phyloP scores from a whole-genome alignment of 352 stramenopile species.

The Pythium phragmitis region DNA sequence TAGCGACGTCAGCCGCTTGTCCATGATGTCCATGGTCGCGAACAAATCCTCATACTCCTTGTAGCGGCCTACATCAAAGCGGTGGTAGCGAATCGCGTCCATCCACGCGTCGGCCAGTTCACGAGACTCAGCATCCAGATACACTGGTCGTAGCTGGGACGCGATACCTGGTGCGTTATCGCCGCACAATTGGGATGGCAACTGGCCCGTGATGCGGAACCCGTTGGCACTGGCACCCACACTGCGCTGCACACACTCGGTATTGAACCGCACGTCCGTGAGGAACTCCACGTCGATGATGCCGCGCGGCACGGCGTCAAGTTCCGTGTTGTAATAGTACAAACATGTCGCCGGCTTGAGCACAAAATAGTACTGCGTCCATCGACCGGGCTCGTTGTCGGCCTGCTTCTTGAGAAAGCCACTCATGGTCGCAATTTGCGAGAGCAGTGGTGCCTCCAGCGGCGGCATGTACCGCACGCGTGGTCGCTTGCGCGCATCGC shows the following conservation, averaged over 20 bases:
- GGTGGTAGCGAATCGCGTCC: constrained; percentile 3
- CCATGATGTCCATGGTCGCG: not conserved
- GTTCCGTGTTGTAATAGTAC: constrained; percentile 76
- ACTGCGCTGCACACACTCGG: constrained; percentile 71
- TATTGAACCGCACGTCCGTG: constrained; percentile 70
- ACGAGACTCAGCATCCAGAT: constrained; percentile 2
- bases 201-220: constrained; percentile 70
- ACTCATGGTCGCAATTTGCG: constrained; percentile 48
- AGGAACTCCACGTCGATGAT: constrained; percentile 84
- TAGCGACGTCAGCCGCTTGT: not conserved
- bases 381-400: constrained; percentile 73
- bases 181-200: constrained; percentile 32
- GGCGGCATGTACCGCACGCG: constrained; percentile 60
- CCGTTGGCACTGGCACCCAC: constrained; percentile 59
- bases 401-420: constrained; percentile 76
- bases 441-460: constrained; percentile 40
- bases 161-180: constrained; percentile 1
- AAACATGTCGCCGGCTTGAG: constrained; percentile 72
- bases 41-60: constrained; percentile 10
- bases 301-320: constrained; percentile 39
- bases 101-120: not conserved
- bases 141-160: not conserved
- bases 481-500: constrained; percentile 33
- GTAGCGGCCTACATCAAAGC: not conserved
- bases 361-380: constrained; percentile 83